These are phyloP conservation scores for Colletotrichum sansevieriae DNA, from an alignment of 2,329 filamentous ascomycete genomes.

Conservation along the genomic window DNA sequence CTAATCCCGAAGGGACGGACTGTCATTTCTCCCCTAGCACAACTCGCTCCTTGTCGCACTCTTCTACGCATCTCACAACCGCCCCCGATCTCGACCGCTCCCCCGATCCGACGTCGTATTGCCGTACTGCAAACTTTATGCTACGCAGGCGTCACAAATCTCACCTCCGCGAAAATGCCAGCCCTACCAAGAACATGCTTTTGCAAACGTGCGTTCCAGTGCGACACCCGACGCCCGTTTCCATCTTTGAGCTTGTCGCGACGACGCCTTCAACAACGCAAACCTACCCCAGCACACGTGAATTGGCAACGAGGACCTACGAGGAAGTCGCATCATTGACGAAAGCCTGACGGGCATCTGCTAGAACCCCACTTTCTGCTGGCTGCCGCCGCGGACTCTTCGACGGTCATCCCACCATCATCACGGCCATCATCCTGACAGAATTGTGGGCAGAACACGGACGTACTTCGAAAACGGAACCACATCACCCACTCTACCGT, in stretches of 20 bases:
- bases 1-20: too few species aligned
- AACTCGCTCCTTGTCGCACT: not conserved
- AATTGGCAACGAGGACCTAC: not conserved
- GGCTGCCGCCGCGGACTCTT: slow-evolving; percentile 19
- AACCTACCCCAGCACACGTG: not conserved
- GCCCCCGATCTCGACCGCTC: slow-evolving; percentile 20
- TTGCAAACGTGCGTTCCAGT: slow-evolving; percentile 2
- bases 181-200: slow-evolving; percentile 10
- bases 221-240: not conserved
- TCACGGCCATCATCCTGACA: slow-evolving; percentile 15
- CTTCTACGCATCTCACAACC: not conserved
- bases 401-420: slow-evolving; percentile 7
- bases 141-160: slow-evolving; percentile 26
- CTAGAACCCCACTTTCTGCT: slow-evolving; percentile 12
- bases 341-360: slow-evolving; percentile 8
- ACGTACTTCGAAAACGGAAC: slow-evolving; percentile 25
- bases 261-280: not conserved
- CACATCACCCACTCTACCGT: slow-evolving; percentile 27
- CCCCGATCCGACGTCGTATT: slow-evolving; percentile 31
- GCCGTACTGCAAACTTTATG: slow-evolving; percentile 24
- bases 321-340: not conserved
- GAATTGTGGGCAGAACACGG: slow-evolving; percentile 13
- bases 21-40: too few species aligned
- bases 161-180: slow-evolving; percentile 5
- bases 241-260: slow-evolving; percentile 11